Percentiles rank a stretch among this genome's conserved stretches.
phyloP scores from a whole-genome alignment of 805 yeast genomes.

The Cyberlindnera veronae region DNA sequence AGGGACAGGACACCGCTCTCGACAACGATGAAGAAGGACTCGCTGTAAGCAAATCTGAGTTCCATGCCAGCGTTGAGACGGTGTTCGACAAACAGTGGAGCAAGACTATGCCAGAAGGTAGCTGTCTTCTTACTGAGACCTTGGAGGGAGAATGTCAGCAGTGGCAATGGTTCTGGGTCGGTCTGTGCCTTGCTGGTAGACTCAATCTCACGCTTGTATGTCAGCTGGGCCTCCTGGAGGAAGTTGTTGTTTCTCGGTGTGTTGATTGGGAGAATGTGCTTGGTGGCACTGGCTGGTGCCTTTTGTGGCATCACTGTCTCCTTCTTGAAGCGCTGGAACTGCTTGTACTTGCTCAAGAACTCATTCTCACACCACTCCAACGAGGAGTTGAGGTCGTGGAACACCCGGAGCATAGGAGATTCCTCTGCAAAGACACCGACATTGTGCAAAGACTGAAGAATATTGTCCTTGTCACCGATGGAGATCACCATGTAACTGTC shows the following conservation, averaged over 20 bases:
- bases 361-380: constrained; percentile 97
- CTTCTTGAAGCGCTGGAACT: constrained; percentile 26
- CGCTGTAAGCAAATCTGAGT: constrained; percentile 30
- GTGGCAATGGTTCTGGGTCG: constrained; percentile 11
- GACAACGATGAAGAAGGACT: constrained; percentile 47
- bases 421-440: constrained; percentile 65
- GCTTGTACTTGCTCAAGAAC: constrained; percentile 48
- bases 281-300: constrained; percentile 2
- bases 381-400: constrained; percentile 78
- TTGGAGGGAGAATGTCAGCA: constrained; percentile 12
- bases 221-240: constrained; percentile 36
- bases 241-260: constrained; percentile 42
- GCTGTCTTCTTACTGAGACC: constrained; percentile 10
- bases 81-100: constrained; percentile 33
- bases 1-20: constrained; percentile 54
- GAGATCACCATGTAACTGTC: constrained; percentile 72
- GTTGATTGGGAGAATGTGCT: constrained; percentile 19
- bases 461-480: constrained; percentile 66
- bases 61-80: constrained; percentile 51
- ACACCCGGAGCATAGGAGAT: constrained; percentile 53
- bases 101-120: constrained; percentile 10
- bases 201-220: constrained; percentile 20
- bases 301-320: constrained; percentile 1
- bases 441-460: constrained; percentile 69
- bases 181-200: constrained; percentile 30